Evolutionary conservation across 306 rosid genomes (phyloP), one percentile per base, ranked within the genome.

Genomic region (Gastrolobium villosum): DNA sequence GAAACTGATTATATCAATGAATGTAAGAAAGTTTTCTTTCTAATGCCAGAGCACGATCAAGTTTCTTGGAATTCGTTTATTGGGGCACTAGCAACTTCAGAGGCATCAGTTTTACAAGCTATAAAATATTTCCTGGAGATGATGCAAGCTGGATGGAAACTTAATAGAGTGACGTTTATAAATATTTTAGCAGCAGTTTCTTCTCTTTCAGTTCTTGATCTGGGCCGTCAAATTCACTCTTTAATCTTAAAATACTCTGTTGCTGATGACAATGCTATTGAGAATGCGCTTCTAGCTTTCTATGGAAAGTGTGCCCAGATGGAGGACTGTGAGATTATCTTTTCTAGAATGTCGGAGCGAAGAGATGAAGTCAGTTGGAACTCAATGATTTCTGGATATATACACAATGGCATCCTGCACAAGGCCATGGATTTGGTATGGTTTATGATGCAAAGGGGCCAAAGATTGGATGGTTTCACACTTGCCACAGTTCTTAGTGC

Each of bases 401-500:
- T 90, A 74, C 98, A 90, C 83, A 92, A 89, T 35, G 92, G 88
- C 78, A 66, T 74, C 77, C 87, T 92, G 85, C 71, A 88, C 78
- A 87, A 92, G 84, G 97, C 97, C 84, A 79, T 90, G 87, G 89
- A 86, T 81, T 67, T 94, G 85, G 98, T 94, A 44, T 89, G 94
- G 96, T 56, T 69, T 77, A 90, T 94, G 98, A 89, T 94, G 93
- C 92, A 84, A 70, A 87, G 84, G 77, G 98, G 98, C 67, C 94
- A 86, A 74, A 92, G 88, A 75, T 78, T 94, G 81, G 96, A 94
- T 80, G 83, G 86, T 40, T 94, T 92, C 87, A 94, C 97, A 69
- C 89, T 90, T 72, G 96, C 98, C 44, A 92, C 98, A 9, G 96
- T 94, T 80, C 94, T 94, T 28, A 94, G 98, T 83, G 97, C 97